phyloP scores from a whole-genome alignment of 1,139 yeast species.

The Geotrichum carabidarum region DNA sequence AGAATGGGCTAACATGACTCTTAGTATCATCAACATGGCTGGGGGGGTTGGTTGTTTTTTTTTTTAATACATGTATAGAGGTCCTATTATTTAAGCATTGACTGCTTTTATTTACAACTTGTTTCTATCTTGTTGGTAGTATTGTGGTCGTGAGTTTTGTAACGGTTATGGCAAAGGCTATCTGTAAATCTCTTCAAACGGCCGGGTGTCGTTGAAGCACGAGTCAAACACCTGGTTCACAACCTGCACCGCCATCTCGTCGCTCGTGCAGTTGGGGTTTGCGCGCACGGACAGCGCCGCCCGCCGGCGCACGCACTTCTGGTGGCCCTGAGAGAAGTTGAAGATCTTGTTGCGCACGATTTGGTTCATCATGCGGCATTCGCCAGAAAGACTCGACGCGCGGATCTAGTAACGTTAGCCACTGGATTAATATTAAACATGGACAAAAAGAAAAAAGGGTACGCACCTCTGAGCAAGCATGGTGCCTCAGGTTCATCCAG shows the following conservation, averaged over 20 bases:
- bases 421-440: not conserved
- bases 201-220: conserved; percentile 92
- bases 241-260: conserved; percentile 68
- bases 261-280: conserved; percentile 72
- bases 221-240: conserved; percentile 89
- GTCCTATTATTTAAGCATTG: too few relatives aligned
- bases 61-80: not conserved
- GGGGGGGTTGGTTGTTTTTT: too few relatives aligned
- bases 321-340: conserved; percentile 75
- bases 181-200: conserved; percentile 84
- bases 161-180: conserved; percentile 33
- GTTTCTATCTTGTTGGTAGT: too few relatives aligned
- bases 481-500: conserved; percentile 79
- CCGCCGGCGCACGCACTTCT: conserved; percentile 81
- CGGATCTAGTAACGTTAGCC: conserved; percentile 45
- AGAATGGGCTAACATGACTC: too few relatives aligned
- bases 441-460: not conserved
- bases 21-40: not conserved
- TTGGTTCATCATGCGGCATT: conserved; percentile 86
- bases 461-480: conserved; percentile 80
- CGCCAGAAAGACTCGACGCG: conserved; percentile 91
- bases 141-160: too few relatives aligned
- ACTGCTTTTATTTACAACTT: too few relatives aligned
- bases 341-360: conserved; percentile 54
- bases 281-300: conserved; percentile 80